Evolutionary conservation across 2,329 filamentous ascomycete species (phyloP), one percentile per base, ranked within the genome.

Genomic region (Pseudogymnoascus sp.): DNA sequence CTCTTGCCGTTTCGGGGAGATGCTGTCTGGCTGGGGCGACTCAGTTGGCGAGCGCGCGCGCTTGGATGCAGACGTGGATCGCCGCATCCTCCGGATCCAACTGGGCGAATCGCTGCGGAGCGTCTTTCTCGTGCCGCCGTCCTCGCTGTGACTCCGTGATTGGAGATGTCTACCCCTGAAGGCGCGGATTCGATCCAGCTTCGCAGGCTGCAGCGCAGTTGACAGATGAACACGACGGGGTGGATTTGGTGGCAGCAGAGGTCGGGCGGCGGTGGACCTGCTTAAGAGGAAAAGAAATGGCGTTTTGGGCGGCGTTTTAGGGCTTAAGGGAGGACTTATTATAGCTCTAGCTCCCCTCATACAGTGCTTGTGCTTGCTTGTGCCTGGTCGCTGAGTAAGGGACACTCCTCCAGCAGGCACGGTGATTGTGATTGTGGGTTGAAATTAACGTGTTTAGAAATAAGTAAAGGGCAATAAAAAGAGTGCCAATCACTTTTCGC

Each of bases 141-240:
- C 31, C 35, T 35, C 31, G 57, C 57, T 60, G n/a, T 36, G 57
- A n/a, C 57, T 60, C 13, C 57, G 31, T 36, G 57, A 21, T 36
- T 60, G 17, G 57, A 35, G 67, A 63, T 67, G 68, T 47, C 68
- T 71, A 66, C 71, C 68, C 40, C 69, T 67, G 63, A 72, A 72
- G 62, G 68, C 71, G 42, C 70, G 70, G 66, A 73, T 40, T 65
- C 71, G 68, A 59, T 73, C 70, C 68, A 73, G 69, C 17, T 67
- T 70, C 64, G 63, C 57, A 64, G 59, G 60, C 35, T 35, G 35
- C 31, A 26, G 35, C 13, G 57, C 31, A 38, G 35, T 60, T 35
- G 57, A 60, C 11, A 35, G 21, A 21, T 36, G 31, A 21, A 17
- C 35, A 4, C 17, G 3, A 9, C 17, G 1, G 17, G 15, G 15